phyloP scores from a whole-genome alignment of 164 flowering plant genomes.

The Berberis vulgaris region DNA sequence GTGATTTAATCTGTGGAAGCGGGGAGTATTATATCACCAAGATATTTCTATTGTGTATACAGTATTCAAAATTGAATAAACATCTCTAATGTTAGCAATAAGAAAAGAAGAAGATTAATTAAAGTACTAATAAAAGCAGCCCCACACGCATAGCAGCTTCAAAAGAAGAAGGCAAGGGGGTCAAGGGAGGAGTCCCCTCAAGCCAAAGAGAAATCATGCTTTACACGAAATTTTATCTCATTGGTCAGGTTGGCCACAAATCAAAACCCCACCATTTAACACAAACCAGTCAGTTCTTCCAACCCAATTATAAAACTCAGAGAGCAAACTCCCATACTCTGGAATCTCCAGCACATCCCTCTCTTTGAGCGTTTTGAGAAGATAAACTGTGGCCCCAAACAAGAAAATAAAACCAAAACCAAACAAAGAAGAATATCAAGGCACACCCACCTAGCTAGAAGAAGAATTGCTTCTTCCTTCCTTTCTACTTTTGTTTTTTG shows the following conservation, averaged over 20 bases:
- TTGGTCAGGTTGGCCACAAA: slow-evolving; percentile 12
- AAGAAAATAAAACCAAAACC: background rate
- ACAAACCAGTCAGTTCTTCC: background rate
- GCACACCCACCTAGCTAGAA: too few species aligned
- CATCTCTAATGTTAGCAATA: background rate
- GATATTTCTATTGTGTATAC: too few species aligned
- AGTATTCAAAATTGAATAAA: too few species aligned
- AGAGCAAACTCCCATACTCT: background rate
- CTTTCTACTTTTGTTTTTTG: too few species aligned
- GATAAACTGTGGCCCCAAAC: background rate
- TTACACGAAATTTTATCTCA: slow-evolving; percentile 11
- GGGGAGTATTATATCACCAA: too few species aligned
- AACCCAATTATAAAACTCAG: background rate
- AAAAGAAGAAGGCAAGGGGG: background rate
- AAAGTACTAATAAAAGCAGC: background rate
- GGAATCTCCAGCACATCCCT: background rate
- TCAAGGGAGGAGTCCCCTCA: slow-evolving; percentile 1
- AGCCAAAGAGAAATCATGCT: background rate
- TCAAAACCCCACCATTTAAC: background rate
- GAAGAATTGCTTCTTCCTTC: too few species aligned
- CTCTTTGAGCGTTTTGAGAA: background rate
- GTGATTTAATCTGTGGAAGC: too few species aligned
- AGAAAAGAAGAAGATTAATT: background rate
- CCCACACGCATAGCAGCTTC: slow-evolving; percentile 1
- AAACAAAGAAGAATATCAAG: background rate